Conservation (phyloP, 1,284 basidiomycete species). For the Austroboletus niveus region DNA sequence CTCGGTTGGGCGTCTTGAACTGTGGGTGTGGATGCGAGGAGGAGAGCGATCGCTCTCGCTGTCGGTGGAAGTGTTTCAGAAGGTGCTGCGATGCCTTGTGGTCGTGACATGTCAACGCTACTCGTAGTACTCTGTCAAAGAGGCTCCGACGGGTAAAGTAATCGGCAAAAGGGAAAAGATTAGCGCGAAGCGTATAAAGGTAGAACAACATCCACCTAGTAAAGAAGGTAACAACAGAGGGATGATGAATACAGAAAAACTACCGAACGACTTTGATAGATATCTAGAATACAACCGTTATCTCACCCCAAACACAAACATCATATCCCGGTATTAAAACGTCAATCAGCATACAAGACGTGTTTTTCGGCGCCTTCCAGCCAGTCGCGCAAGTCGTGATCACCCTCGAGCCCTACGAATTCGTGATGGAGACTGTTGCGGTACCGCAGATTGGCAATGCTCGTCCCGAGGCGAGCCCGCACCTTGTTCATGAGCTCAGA, state of each 20-base stretch:
- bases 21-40: conserved; percentile 90
- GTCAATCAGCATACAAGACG: conserved; percentile 79
- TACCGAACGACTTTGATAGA: conserved; percentile 20
- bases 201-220: conserved; percentile 6
- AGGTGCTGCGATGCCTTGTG: conserved; percentile 33
- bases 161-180: conserved; percentile 3
- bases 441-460: conserved; percentile 71
- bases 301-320: conserved; percentile 4
- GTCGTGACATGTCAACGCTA: conserved; percentile 52
- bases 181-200: conserved; percentile 12
- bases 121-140: neutral
- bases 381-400: conserved; percentile 77
- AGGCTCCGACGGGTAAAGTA: neutral
- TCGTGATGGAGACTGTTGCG: conserved; percentile 66
- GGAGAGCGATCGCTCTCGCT: conserved; percentile 87
- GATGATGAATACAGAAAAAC: conserved; percentile 8
- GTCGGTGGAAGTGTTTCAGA: conserved; percentile 81
- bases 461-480: conserved; percentile 77
- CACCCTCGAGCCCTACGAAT: conserved; percentile 66
- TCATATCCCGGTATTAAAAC: conserved; percentile 7
- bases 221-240: neutral
- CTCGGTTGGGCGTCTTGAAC: conserved; percentile 93
- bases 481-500: conserved; percentile 90
- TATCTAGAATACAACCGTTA: conserved; percentile 27
- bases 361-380: conserved; percentile 84